phyloP scores from a whole-genome alignment of 2,329 filamentous ascomycete genomes.

The Aspergillus sp. region DNA sequence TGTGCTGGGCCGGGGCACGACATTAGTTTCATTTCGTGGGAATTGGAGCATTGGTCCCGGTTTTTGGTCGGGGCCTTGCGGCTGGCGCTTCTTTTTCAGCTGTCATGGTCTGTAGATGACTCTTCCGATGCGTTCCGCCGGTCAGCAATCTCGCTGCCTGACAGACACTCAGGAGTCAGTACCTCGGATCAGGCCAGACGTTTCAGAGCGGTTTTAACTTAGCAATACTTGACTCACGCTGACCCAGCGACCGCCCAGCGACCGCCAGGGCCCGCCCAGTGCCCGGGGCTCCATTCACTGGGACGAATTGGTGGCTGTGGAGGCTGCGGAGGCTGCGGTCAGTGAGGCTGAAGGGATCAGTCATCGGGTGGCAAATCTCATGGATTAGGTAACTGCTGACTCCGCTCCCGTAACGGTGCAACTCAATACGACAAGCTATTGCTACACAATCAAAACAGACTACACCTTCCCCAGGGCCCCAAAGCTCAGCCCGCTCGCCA shows the following conservation, averaged over 20 bases:
- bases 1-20: not conserved
- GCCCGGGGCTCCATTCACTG: too few relatives aligned
- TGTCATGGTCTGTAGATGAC: not conserved
- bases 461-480: conserved; percentile 33
- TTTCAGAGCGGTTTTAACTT: too few relatives aligned
- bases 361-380: too few relatives aligned
- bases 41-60: too few relatives aligned
- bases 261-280: too few relatives aligned
- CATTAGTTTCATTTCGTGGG: not conserved
- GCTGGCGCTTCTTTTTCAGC: conserved; percentile 3
- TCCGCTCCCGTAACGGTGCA: not conserved
- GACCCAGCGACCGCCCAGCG: too few relatives aligned
- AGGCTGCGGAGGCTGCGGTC: not conserved
- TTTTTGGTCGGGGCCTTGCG: not conserved
- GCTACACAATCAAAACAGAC: not conserved
- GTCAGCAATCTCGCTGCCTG: not conserved
- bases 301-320: too few relatives aligned
- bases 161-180: not conserved
- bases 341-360: too few relatives aligned
- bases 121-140: not conserved
- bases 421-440: not conserved
- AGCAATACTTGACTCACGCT: too few relatives aligned
- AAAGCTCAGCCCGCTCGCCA: conserved; percentile 63
- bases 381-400: not conserved
- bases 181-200: too few relatives aligned